A percentile compares a stretch with the other conserved stretches of the same genome.
phyloP scores from a whole-genome alignment of 1,284 basidiomycete species.

The Cryptococcus hybrid region DNA sequence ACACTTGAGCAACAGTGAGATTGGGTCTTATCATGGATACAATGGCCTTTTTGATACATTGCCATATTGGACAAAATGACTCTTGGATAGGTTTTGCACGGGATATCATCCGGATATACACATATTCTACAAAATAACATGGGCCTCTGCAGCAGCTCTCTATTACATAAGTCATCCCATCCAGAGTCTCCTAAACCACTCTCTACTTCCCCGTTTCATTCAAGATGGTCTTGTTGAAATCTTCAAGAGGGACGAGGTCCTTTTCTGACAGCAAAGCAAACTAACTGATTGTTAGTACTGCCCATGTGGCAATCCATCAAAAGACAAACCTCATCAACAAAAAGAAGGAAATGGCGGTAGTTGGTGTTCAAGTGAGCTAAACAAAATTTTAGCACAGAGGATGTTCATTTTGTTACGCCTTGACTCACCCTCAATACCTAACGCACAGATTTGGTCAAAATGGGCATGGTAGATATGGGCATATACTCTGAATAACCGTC shows the following conservation, averaged over 20 bases:
- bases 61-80: no score
- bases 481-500: constrained; percentile 94
- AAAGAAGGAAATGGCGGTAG: constrained; percentile 97
- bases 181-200: no score
- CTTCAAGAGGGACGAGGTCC: constrained; percentile 91
- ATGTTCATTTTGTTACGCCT: background rate
- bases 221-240: constrained; percentile 93
- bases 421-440: constrained; percentile 88
- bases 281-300: constrained; percentile 50
- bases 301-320: background rate
- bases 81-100: no score
- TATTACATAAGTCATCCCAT: no score
- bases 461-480: constrained; percentile 99
- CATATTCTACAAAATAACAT: no score
- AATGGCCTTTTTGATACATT: no score
- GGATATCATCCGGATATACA: no score
- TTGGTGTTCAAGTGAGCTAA: constrained; percentile 97
- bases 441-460: constrained; percentile 97
- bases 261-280: constrained; percentile 97
- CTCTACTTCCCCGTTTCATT: constrained; percentile 57
- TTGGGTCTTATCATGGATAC: no score
- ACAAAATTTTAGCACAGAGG: background rate
- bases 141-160: no score
- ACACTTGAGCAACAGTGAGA: no score
- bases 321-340: constrained; percentile 77